These are phyloP conservation scores for Poterioochromonas sp. DNA, from an alignment of 352 stramenopile genomes.

Conservation along the genomic window DNA sequence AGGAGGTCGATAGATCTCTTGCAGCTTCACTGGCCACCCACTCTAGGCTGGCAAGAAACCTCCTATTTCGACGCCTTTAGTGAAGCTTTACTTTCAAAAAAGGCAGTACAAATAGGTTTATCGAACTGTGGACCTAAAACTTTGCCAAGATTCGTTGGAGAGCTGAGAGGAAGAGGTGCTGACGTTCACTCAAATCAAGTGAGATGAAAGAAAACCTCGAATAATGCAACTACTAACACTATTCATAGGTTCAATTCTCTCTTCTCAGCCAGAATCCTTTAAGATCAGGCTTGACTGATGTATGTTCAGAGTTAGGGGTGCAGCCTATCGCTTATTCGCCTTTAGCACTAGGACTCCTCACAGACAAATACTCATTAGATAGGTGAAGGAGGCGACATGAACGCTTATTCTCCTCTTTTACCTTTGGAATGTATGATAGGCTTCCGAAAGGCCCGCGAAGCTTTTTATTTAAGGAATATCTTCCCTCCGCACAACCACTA, in stretches of 20 bases:
- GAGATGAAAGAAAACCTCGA: no score
- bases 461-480: slow-evolving; percentile 1
- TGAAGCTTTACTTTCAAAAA: neutral
- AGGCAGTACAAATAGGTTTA: neutral
- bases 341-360: slow-evolving; percentile 8
- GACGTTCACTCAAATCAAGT: slow-evolving; percentile 8
- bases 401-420: neutral
- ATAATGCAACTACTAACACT: no score
- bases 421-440: neutral
- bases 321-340: slow-evolving; percentile 5
- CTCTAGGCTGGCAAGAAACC: slow-evolving; percentile 10
- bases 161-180: neutral
- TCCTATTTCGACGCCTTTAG: neutral
- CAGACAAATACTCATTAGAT: neutral
- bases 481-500: neutral
- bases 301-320: neutral
- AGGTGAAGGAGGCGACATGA: neutral
- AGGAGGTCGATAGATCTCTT: neutral
- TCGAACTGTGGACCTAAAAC: slow-evolving; percentile 2
- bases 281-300: neutral
- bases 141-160: neutral
- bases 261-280: neutral
- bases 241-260: slow-evolving; percentile 12
- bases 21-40: slow-evolving; percentile 21
- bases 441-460: neutral